phyloP scores from a whole-genome alignment of 2,329 filamentous ascomycete species.

The Aspergillus candidus region DNA sequence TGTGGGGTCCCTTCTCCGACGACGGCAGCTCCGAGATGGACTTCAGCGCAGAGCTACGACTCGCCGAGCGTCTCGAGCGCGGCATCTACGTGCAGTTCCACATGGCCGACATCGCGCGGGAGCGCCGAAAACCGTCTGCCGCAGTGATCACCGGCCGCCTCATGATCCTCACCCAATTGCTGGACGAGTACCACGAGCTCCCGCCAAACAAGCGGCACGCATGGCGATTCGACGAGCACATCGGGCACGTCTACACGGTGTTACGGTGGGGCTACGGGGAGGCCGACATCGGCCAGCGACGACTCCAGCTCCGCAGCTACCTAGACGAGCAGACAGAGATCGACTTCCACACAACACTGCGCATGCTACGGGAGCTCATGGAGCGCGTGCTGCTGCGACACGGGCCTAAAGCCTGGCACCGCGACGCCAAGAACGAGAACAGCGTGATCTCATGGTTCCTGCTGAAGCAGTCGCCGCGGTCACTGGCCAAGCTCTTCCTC shows the following conservation, averaged over 20 bases:
- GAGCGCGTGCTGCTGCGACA: conserved; percentile 26
- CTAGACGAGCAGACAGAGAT: conserved; percentile 20
- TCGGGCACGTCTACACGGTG: conserved; percentile 19
- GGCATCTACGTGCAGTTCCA: conserved; percentile 25
- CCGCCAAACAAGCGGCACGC: conserved; percentile 9
- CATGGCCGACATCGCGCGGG: conserved; percentile 22
- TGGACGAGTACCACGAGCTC: conserved; percentile 18
- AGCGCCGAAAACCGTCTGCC: conserved; percentile 7
- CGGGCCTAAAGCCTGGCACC: conserved; percentile 22
- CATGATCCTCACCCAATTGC: conserved; percentile 11
- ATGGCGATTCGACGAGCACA: conserved; percentile 16
- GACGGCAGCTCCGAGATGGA: conserved; percentile 20
- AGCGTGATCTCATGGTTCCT: conserved; percentile 26
- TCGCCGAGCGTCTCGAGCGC: conserved; percentile 21
- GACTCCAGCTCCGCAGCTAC: conserved; percentile 19
- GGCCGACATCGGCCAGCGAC: conserved; percentile 20
- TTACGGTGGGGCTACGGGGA: conserved; percentile 19
- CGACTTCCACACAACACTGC: conserved; percentile 23
- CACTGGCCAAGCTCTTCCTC: conserved; percentile 21
- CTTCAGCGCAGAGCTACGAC: conserved; percentile 20
- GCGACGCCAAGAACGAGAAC: conserved; percentile 21
- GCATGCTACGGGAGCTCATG: conserved; percentile 25
- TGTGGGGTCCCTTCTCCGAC: conserved; percentile 24
- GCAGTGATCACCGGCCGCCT: conserved; percentile 13
- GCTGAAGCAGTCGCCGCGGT: conserved; percentile 19